phyloP scores from a whole-genome alignment of 2,329 filamentous ascomycete genomes.

The Epichloe sylvatica region DNA sequence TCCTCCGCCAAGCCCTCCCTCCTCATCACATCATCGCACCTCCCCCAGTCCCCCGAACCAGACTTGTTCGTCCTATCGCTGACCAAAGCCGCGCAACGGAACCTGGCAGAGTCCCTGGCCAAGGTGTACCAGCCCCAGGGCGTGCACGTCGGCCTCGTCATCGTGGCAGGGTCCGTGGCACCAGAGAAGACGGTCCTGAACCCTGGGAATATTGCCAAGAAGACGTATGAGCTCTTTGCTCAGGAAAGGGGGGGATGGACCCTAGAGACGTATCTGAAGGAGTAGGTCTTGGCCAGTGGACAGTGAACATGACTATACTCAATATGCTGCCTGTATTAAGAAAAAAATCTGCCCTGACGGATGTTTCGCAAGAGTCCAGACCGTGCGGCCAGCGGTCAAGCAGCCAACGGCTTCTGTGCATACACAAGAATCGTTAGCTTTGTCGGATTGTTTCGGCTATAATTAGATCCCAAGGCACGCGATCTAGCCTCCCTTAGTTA shows the following conservation, averaged over 20 bases:
- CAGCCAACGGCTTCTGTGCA: not conserved
- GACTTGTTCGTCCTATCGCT: constrained; percentile 34
- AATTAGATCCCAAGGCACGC: too few species aligned
- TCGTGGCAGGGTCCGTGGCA: constrained; percentile 25
- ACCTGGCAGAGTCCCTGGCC: constrained; percentile 30
- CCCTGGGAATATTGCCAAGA: constrained; percentile 8
- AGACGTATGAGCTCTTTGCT: constrained; percentile 9
- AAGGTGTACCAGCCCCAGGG: constrained; percentile 23
- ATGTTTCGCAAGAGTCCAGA: too few species aligned
- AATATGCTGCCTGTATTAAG: too few species aligned
- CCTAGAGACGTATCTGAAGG: not conserved
- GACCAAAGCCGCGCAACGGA: constrained; percentile 37
- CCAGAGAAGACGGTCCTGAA: constrained; percentile 6
- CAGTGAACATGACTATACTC: too few species aligned
- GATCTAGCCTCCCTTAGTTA: too few species aligned
- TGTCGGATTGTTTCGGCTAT: too few species aligned
- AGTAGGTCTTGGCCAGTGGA: not conserved
- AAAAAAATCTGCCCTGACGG: too few species aligned
- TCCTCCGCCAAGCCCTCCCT: constrained; percentile 26
- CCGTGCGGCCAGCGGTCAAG: not conserved
- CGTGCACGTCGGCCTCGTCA: constrained; percentile 33
- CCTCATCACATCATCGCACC: constrained; percentile 33
- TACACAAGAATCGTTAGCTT: not conserved
- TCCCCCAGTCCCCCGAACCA: constrained; percentile 34
- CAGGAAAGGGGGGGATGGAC: constrained; percentile 4